Evolutionary conservation across 768 basidiomycete genomes (phyloP).

Genomic region (Cystobasidium tubakii): DNA sequence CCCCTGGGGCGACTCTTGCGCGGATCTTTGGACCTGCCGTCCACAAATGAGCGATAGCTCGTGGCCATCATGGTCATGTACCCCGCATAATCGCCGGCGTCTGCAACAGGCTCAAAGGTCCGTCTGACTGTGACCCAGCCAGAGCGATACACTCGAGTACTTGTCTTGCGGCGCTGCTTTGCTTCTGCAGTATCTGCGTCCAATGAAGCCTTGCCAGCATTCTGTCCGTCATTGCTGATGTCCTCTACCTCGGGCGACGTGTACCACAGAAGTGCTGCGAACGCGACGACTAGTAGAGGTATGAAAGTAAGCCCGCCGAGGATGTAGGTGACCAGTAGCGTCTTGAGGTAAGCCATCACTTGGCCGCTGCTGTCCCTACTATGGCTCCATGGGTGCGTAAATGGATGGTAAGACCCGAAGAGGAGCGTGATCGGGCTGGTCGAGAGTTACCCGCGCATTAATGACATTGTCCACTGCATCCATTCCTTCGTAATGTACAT

Average conservation of each 20-base stretch:
- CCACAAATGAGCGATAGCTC: slow-evolving; percentile 46
- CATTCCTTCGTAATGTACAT: too few species aligned
- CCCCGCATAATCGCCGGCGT: slow-evolving; percentile 29
- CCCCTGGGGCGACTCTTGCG: slow-evolving; percentile 79
- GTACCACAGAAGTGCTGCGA: slow-evolving; percentile 52
- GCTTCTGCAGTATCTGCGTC: slow-evolving; percentile 1
- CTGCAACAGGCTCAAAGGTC: slow-evolving; percentile 42
- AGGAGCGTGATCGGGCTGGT: not conserved
- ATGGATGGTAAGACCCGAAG: not conserved
- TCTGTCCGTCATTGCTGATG: not conserved
- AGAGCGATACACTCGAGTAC: slow-evolving; percentile 45
- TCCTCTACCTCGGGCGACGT: not conserved
- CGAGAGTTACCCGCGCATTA: too few species aligned
- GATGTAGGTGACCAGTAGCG: slow-evolving; percentile 74
- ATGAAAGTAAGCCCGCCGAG: slow-evolving; percentile 85
- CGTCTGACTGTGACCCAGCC: slow-evolving; percentile 69
- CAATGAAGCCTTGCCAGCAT: not conserved
- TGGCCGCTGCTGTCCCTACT: not conserved
- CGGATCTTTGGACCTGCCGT: slow-evolving; percentile 59
- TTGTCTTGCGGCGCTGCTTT: not conserved
- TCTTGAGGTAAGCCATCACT: slow-evolving; percentile 44
- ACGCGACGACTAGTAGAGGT: slow-evolving; percentile 62
- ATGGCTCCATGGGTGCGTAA: not conserved
- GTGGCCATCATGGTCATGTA: slow-evolving; percentile 43
- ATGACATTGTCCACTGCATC: too few species aligned